A percentile compares a stretch with the other conserved stretches of the same genome.
Evolutionary conservation across 768 basidiomycete species (phyloP).

Genomic region (Psilocybe cubensis): DNA sequence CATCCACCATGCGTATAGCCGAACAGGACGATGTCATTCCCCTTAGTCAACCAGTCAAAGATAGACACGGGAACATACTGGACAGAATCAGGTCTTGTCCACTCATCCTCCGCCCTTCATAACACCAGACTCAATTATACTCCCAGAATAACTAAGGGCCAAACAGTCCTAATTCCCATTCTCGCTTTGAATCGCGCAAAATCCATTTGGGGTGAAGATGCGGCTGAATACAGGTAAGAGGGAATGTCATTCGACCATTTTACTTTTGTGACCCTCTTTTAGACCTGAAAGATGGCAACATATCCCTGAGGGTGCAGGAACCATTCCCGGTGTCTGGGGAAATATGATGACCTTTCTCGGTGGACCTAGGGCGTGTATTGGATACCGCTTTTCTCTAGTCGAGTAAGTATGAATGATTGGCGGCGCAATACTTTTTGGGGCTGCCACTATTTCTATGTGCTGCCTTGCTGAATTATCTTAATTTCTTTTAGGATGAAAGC

Average conservation of each 20-base stretch:
- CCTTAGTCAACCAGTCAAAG: slow-evolving; percentile 47
- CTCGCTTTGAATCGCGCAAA: slow-evolving; percentile 52
- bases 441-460: background rate
- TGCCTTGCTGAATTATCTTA: background rate
- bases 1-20: slow-evolving; percentile 44
- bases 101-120: background rate
- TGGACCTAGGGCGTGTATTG: slow-evolving; percentile 70
- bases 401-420: slow-evolving; percentile 42
- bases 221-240: slow-evolving; percentile 57
- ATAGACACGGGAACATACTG: slow-evolving; percentile 41
- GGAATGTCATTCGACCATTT: background rate
- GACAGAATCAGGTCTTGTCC: slow-evolving; percentile 32
- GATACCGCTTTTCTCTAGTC: slow-evolving; percentile 65
- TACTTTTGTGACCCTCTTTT: background rate
- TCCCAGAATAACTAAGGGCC: slow-evolving; percentile 42
- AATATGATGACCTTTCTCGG: slow-evolving; percentile 64
- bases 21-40: slow-evolving; percentile 57
- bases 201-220: slow-evolving; percentile 66
- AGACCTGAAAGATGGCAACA: slow-evolving; percentile 69
- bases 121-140: too few relatives aligned
- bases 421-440: background rate
- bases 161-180: slow-evolving; percentile 52
- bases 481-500: slow-evolving; percentile 30
- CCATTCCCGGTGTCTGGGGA: slow-evolving; percentile 63
- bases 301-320: slow-evolving; percentile 42